These are phyloP conservation scores for Pyrenopolyporus hunteri DNA, from an alignment of 495 filamentous ascomycete species.

Conservation along the genomic window DNA sequence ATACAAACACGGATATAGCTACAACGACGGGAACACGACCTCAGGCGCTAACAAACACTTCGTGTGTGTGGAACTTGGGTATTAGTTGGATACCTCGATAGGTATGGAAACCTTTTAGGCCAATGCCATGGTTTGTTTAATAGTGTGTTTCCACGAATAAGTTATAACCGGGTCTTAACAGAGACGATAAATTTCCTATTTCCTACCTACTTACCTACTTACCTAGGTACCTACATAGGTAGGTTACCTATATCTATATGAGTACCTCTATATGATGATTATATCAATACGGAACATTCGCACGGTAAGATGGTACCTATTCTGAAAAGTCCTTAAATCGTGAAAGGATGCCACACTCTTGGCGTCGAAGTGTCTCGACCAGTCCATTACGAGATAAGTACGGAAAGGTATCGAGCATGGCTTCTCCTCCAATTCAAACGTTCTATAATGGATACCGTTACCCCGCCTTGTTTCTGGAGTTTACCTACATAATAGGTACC, in stretches of 20 bases:
- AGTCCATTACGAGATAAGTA: slow-evolving; percentile 28
- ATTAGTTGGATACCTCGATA: slow-evolving; percentile 32
- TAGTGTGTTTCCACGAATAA: background rate
- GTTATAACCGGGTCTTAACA: background rate
- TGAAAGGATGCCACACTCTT: slow-evolving; percentile 25
- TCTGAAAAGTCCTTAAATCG: background rate
- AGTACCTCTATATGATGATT: too few species aligned
- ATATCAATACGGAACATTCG: too few species aligned
- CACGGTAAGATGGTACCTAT: background rate
- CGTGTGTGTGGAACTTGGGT: slow-evolving; percentile 30
- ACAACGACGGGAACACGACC: slow-evolving; percentile 13
- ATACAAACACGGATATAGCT: slow-evolving; percentile 13
- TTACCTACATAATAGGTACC: slow-evolving; percentile 13
- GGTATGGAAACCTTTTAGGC: slow-evolving; percentile 2
- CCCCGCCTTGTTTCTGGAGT: slow-evolving; percentile 28
- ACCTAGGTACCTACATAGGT: background rate
- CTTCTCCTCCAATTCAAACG: slow-evolving; percentile 14
- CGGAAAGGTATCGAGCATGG: slow-evolving; percentile 8
- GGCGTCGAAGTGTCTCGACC: slow-evolving; percentile 32
- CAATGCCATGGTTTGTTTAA: background rate
- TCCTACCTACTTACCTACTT: background rate
- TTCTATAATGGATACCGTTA: slow-evolving; percentile 15
- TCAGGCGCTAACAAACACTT: slow-evolving; percentile 11
- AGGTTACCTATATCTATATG: background rate
- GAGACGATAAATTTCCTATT: background rate